Conservation (phyloP, 2,329 filamentous ascomycete species). For the Aspergillus novoparasiticus region DNA sequence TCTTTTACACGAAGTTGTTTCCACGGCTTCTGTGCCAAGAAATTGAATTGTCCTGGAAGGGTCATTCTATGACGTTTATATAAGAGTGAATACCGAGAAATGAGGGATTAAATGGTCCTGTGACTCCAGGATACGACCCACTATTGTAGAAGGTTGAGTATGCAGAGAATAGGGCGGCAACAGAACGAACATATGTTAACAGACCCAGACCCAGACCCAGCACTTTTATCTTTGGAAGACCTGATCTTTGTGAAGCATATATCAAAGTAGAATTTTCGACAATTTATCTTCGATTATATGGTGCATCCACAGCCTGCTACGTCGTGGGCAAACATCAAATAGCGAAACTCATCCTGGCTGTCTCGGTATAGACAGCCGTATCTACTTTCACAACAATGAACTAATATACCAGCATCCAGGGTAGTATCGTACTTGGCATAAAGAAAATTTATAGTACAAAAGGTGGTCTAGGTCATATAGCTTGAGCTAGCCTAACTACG, state of each 20-base stretch:
- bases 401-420: background rate
- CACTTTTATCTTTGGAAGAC: background rate
- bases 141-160: background rate
- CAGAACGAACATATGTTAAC: background rate
- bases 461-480: background rate
- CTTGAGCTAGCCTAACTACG: background rate
- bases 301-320: background rate
- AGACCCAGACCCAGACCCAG: no score
- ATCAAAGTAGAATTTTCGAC: fast-evolving
- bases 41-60: background rate
- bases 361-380: background rate
- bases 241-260: fast-evolving
- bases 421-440: no score
- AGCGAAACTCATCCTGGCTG: background rate
- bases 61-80: background rate
- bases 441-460: no score
- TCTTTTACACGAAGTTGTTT: background rate
- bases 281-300: background rate
- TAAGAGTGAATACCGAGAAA: background rate
- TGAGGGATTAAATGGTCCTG: background rate
- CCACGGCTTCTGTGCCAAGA: background rate
- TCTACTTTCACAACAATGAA: no score
- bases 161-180: background rate
- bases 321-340: background rate
- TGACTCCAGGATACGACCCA: background rate